Evolutionary conservation across 2,329 filamentous ascomycete genomes (phyloP).

Genomic region (Colletotrichum falcatum): DNA sequence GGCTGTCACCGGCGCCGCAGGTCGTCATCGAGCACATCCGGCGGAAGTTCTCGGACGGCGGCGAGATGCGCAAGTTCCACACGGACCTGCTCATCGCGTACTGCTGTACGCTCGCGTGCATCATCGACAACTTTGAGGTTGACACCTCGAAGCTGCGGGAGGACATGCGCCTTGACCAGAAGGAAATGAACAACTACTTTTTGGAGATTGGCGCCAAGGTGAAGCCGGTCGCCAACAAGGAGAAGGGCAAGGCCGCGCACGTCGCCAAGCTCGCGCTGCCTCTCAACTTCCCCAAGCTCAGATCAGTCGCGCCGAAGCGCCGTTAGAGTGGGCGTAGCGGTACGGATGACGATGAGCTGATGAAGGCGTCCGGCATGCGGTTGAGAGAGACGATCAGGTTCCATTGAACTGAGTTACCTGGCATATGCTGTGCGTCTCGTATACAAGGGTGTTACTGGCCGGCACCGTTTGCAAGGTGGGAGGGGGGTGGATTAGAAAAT

Average conservation of each 20-base stretch:
- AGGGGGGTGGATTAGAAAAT: neutral
- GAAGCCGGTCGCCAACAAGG: conserved; percentile 69
- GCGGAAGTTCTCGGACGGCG: conserved; percentile 74
- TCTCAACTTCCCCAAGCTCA: conserved; percentile 81
- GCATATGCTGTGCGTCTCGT: neutral
- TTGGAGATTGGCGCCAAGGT: conserved; percentile 80
- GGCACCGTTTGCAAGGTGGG: neutral
- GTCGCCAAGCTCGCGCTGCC: conserved; percentile 82
- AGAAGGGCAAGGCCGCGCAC: conserved; percentile 65
- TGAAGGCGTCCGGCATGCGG: neutral
- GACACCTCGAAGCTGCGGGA: conserved; percentile 77
- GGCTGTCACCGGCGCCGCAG: conserved; percentile 69
- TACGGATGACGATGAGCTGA: conserved; percentile 11
- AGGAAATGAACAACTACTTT: conserved; percentile 78
- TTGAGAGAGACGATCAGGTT: neutral
- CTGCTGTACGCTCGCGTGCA: conserved; percentile 76
- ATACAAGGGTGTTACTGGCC: neutral
- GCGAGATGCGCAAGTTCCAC: conserved; percentile 77
- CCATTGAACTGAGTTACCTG: neutral
- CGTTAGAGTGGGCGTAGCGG: conserved; percentile 26
- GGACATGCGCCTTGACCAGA: conserved; percentile 79
- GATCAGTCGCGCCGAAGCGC: conserved; percentile 46
- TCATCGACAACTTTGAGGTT: conserved; percentile 79
- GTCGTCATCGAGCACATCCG: conserved; percentile 74
- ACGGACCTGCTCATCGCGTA: conserved; percentile 79